Evolutionary conservation across 2,329 filamentous ascomycete genomes (phyloP).

Genomic region (Verticillium albo-atrum): DNA sequence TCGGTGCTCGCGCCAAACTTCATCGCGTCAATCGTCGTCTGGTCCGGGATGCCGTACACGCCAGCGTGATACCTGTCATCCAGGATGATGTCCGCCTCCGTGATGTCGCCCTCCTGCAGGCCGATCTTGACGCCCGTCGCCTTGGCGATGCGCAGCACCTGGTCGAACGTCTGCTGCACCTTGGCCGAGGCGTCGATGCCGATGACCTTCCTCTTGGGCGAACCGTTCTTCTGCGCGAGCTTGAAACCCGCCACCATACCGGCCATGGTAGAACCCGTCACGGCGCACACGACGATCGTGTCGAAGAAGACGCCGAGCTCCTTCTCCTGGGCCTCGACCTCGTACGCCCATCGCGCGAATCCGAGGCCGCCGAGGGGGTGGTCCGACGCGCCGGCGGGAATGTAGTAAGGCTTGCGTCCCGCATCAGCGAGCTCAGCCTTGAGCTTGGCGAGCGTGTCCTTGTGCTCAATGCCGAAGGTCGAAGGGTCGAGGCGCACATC

Average conservation of each 20-base stretch:
- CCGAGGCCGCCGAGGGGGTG: constrained; percentile 67
- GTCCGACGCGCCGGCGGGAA: constrained; percentile 67
- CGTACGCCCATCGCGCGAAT: constrained; percentile 67
- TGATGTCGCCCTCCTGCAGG: constrained; percentile 53
- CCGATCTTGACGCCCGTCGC: constrained; percentile 61
- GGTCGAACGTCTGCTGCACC: constrained; percentile 56
- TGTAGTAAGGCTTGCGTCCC: constrained; percentile 64
- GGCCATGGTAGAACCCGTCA: constrained; percentile 66
- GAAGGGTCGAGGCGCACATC: constrained; percentile 57
- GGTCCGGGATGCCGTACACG: constrained; percentile 62
- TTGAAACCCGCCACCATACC: constrained; percentile 73
- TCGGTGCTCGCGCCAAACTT: constrained; percentile 64
- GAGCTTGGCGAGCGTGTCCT: constrained; percentile 51
- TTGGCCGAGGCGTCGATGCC: constrained; percentile 40
- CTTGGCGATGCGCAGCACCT: constrained; percentile 63
- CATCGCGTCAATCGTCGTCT: constrained; percentile 63
- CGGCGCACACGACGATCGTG: constrained; percentile 63
- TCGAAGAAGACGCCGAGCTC: constrained; percentile 61
- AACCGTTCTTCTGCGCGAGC: constrained; percentile 44
- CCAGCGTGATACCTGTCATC: constrained; percentile 63
- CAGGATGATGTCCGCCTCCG: constrained; percentile 56
- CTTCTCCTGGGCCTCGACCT: constrained; percentile 60
- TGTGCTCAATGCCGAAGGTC: constrained; percentile 65
- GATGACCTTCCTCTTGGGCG: constrained; percentile 26
- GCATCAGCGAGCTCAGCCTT: constrained; percentile 44